Conservation (phyloP, 2,329 filamentous ascomycete genomes). For the Aspergillus vadensis region DNA sequence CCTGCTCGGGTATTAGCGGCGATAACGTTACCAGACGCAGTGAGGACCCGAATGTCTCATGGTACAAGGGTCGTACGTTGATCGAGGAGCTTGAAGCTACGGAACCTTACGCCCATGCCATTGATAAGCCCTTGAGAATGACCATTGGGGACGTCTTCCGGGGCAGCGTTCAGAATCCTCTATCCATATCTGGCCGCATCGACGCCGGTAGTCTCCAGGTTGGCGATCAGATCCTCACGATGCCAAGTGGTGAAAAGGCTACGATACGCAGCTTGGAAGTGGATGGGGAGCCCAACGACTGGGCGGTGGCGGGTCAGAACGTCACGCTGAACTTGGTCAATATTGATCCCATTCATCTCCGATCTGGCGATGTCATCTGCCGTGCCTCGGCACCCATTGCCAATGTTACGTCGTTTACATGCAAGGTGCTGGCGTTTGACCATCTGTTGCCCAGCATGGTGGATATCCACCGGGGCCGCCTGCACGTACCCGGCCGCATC, state of each 20-base stretch:
- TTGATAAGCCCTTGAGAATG: slow-evolving; percentile 80
- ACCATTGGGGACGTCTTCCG: slow-evolving; percentile 87
- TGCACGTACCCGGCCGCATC: slow-evolving; percentile 78
- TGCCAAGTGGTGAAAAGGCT: slow-evolving; percentile 80
- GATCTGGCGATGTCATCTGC: slow-evolving; percentile 85
- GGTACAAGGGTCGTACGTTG: slow-evolving; percentile 80
- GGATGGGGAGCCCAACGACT: slow-evolving; percentile 72
- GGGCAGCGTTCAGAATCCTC: slow-evolving; percentile 73
- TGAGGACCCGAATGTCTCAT: slow-evolving; percentile 58
- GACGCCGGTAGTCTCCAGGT: slow-evolving; percentile 81
- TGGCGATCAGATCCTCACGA: slow-evolving; percentile 76
- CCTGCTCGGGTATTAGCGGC: slow-evolving; percentile 84
- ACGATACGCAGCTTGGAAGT: slow-evolving; percentile 80
- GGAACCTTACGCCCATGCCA: slow-evolving; percentile 68
- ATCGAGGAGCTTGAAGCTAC: slow-evolving; percentile 84
- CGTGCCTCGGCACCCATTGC: slow-evolving; percentile 66
- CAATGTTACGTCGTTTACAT: slow-evolving; percentile 72
- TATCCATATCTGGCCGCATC: slow-evolving; percentile 83
- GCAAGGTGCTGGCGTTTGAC: slow-evolving; percentile 87
- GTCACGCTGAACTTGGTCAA: slow-evolving; percentile 79
- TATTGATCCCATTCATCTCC: slow-evolving; percentile 81
- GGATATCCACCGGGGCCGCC: slow-evolving; percentile 81
- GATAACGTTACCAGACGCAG: slow-evolving; percentile 71
- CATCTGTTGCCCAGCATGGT: slow-evolving; percentile 85
- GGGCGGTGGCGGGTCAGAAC: slow-evolving; percentile 91